Evolutionary conservation across 441 rosid genomes (phyloP), one percentile per base, ranked within the genome.

Genomic region (Gossypium davidsonii): DNA sequence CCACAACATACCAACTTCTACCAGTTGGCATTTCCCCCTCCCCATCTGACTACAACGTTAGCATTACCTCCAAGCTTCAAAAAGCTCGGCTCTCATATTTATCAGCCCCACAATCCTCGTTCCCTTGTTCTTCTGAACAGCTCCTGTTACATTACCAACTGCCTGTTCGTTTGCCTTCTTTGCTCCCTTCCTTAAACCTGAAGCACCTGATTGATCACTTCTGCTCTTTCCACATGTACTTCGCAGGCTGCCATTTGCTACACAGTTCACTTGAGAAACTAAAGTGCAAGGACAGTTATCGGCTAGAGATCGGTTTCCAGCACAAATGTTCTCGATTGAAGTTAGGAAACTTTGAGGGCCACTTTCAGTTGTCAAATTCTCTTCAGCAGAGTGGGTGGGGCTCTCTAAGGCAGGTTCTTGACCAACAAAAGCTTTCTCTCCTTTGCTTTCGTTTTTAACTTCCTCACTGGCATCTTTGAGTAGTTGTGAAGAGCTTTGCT

Each of bases 51-150:
- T 49, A 49, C 71, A 28, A 15, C 46, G 15, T 26, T 15, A 26
- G 59, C 4, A 52, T 68, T 55, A 87, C 26, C 91, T 85, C 96
- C 96, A 91, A 60, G 94, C 96, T 86, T 90, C 97, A 14, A 79
- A 74, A 23, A 86, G 83, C 77, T 91, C 92, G 0, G 86, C 79
- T 79, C 93, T 86, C 18, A 87, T 73, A 81, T 84, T 90, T 74
- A 89, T 77, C n/a, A 82, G 80, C 21, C 86, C 84, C 8, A 80
- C 81, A 42, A 89, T 81, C 48, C 79, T 75, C 1, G 71, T 67
- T 73, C 86, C 94, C 71, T 80, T 84, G 77, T 74, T 80, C 72
- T 75, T 85, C 74, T 87, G 90, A 56, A 74, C 72, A 59, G 79
- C 21, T 70, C 81, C 70, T 20, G 79, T 82, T 46, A 74, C 79